Evolutionary conservation across 2,329 filamentous ascomycete species (phyloP), one percentile per base, ranked within the genome.

Genomic region (Phialophora chinensis): DNA sequence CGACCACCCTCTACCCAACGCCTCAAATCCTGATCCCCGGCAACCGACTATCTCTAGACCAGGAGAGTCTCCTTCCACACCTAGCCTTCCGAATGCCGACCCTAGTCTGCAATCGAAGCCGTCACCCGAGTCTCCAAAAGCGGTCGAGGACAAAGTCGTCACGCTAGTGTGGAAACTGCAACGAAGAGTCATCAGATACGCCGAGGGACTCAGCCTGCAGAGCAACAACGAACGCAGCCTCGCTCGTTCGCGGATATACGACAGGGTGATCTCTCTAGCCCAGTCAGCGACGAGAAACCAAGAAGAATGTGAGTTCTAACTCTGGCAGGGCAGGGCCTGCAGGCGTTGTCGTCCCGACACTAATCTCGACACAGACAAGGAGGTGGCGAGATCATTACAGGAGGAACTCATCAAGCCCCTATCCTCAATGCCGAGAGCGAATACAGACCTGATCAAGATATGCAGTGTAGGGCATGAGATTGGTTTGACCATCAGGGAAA

Each of bases 231-330:
- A 53, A 53, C 3, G 49, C 20, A 53, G 49, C 27, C 49, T 25
- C 49, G 27, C 49, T 29, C 49, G 49, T 14, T 53, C 49, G 20
- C 49, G 20, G 49, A 53, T 53, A 53, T 53, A 53, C 49, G 10
- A 14, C 2, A 14, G 1, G 2, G 49, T 53, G 23, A 20, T 53
- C 20, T 25, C 20, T 29, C 49, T 53, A 6, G 49, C 27, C 23
- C 12, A n/a, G 49, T 53, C 49, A n/a, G 49, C 11, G 49, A 53
- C 20, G 49, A 27, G 49, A 53, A 20, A 53, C 27, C 27, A 23
- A 53, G 23, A 53, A 5, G 49, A 53, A 53, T 53, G 49, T 53
- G 49, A 53, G 49, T 29, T 29, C 8, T 0, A 25, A 23, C 5
- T n/a, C 38, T n/a, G 38, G 17, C 38, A n/a, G 23, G 44, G 2